These are phyloP conservation scores for Penicillium sp. DNA, from an alignment of 2,329 filamentous ascomycete genomes.

Conservation along the genomic window DNA sequence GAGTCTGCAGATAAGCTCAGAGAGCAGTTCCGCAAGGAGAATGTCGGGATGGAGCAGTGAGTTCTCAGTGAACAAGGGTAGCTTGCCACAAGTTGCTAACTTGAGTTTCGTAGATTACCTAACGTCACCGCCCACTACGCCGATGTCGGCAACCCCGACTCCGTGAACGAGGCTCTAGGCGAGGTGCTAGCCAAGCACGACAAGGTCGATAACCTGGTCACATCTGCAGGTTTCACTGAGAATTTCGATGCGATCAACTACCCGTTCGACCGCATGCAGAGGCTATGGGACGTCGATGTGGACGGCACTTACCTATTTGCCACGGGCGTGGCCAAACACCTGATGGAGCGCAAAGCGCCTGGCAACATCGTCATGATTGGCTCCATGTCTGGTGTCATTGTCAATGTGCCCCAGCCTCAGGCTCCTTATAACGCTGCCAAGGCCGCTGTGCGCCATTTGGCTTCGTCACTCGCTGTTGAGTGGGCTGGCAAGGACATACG, in stretches of 20 bases:
- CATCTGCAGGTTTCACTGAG: constrained; percentile 91
- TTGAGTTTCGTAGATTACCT: constrained; percentile 56
- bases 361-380: constrained; percentile 94
- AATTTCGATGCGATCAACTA: constrained; percentile 92
- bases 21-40: constrained; percentile 72
- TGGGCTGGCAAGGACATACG: constrained; percentile 86
- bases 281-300: constrained; percentile 92
- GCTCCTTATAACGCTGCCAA: constrained; percentile 91
- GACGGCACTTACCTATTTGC: constrained; percentile 90
- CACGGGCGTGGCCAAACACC: constrained; percentile 76
- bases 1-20: constrained; percentile 72
- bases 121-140: constrained; percentile 87
- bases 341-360: constrained; percentile 74
- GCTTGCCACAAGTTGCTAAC: neutral
- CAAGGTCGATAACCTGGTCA: constrained; percentile 87
- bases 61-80: constrained; percentile 17
- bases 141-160: constrained; percentile 77
- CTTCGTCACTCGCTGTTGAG: constrained; percentile 84
- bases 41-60: constrained; percentile 70
- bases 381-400: constrained; percentile 89
- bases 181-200: constrained; percentile 70
- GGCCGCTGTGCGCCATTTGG: constrained; percentile 85
- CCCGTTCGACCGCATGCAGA: constrained; percentile 84
- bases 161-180: constrained; percentile 70
- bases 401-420: constrained; percentile 93